Conservation (phyloP, 768 basidiomycete species). For the Lactarius evosmus region DNA sequence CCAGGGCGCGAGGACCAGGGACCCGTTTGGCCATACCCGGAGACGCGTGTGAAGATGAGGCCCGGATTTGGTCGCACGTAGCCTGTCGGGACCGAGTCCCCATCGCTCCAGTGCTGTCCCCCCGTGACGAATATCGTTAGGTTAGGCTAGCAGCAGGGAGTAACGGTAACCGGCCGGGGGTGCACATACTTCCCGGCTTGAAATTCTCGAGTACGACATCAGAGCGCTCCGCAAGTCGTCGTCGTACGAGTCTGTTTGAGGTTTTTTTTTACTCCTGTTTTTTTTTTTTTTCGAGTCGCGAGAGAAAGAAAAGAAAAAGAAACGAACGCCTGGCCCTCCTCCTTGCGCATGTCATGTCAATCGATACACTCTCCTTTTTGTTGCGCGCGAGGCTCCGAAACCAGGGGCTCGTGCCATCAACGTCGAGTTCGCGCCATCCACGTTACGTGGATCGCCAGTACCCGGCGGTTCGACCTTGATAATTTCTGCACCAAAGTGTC, state of each 20-base stretch:
- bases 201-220: slow-evolving; percentile 72
- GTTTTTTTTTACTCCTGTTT: neutral
- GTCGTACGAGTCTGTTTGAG: slow-evolving; percentile 51
- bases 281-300: neutral
- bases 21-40: slow-evolving; percentile 73
- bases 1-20: slow-evolving; percentile 70
- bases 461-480: slow-evolving; percentile 69
- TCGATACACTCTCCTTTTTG: slow-evolving; percentile 72
- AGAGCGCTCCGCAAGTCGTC: slow-evolving; percentile 54
- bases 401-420: slow-evolving; percentile 71
- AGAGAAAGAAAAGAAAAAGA: neutral
- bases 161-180: neutral
- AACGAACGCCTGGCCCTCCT: slow-evolving; percentile 50
- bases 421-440: slow-evolving; percentile 67
- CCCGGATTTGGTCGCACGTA: slow-evolving; percentile 80
- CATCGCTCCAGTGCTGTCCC: slow-evolving; percentile 63
- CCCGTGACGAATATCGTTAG: neutral
- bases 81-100: slow-evolving; percentile 54
- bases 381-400: slow-evolving; percentile 68
- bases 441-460: slow-evolving; percentile 63
- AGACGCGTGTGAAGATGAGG: slow-evolving; percentile 86
- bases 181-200: slow-evolving; percentile 63
- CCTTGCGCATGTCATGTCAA: slow-evolving; percentile 60
- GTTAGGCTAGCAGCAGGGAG: neutral
- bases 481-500: slow-evolving; percentile 50